These are phyloP conservation scores for Helianthus tuberosus DNA, from an alignment of 129 eudicot genomes.

Conservation along the genomic window DNA sequence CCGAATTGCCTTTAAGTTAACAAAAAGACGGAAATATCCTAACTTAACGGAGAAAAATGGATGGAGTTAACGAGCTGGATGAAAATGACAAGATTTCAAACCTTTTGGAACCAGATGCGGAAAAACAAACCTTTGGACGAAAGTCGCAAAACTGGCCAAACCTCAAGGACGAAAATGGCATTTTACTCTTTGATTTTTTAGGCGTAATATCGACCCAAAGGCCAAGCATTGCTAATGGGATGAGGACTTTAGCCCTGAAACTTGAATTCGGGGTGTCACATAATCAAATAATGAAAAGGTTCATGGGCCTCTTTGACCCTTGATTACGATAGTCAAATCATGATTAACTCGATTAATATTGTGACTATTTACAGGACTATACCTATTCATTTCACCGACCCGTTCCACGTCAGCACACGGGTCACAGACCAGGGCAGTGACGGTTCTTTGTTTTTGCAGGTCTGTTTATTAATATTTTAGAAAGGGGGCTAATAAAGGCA, in stretches of 20 bases:
- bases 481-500: too few relatives aligned
- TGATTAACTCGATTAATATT: slow-evolving; percentile 10
- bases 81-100: too few relatives aligned
- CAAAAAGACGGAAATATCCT: too few relatives aligned
- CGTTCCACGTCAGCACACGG: slow-evolving; percentile 79
- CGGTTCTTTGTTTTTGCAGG: slow-evolving; percentile 91
- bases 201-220: slow-evolving; percentile 55
- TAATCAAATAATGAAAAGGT: slow-evolving; percentile 87
- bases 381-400: slow-evolving; percentile 94
- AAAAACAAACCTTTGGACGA: too few relatives aligned
- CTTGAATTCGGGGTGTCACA: slow-evolving; percentile 94
- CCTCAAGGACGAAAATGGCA: too few relatives aligned
- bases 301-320: slow-evolving; percentile 7
- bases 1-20: too few relatives aligned
- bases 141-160: too few relatives aligned
- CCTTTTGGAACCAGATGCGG: too few relatives aligned
- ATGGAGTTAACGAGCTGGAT: too few relatives aligned
- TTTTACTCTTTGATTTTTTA: slow-evolving; percentile 11
- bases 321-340: slow-evolving; percentile 11
- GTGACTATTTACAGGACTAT: slow-evolving; percentile 56
- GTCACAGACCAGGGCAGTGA: slow-evolving; percentile 82
- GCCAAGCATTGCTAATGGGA: slow-evolving; percentile 68
- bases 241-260: slow-evolving; percentile 82
- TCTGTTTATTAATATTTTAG: neutral
- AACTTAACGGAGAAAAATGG: too few relatives aligned